Evolutionary conservation across 306 rosid genomes (phyloP).

Genomic region (Trichosanthes cucumerina): DNA sequence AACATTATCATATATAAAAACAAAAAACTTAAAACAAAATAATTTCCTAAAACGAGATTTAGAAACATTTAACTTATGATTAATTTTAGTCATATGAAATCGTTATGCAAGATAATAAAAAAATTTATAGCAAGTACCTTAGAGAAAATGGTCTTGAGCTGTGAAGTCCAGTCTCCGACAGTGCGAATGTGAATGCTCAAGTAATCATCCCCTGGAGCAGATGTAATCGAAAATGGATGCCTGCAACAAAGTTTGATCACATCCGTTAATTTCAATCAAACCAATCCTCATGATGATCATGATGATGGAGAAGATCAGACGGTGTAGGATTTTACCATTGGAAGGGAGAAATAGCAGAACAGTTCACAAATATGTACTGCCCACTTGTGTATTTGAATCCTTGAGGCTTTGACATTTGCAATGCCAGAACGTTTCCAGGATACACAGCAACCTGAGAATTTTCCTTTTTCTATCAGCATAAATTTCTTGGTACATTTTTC

Average conservation of each 20-base stretch:
- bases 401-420: conserved; percentile 76
- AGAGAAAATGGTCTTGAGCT: conserved; percentile 55
- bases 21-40: neutral
- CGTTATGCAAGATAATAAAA: neutral
- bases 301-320: neutral
- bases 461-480: neutral
- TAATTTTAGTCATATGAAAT: neutral
- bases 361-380: conserved; percentile 69
- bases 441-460: conserved; percentile 66
- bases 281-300: neutral
- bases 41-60: neutral
- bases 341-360: conserved; percentile 67
- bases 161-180: conserved; percentile 86
- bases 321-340: conserved; percentile 49
- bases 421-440: conserved; percentile 85
- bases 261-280: neutral
- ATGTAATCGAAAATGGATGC: conserved; percentile 90
- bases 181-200: conserved; percentile 77
- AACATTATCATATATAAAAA: neutral
- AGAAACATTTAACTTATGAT: neutral
- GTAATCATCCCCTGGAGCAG: conserved; percentile 84
- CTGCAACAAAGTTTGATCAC: conserved; percentile 19
- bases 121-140: conserved; percentile 27
- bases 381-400: conserved; percentile 82
- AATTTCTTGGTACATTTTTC: neutral